These are phyloP conservation scores for Arthroderma sp. DNA, from an alignment of 2,329 filamentous ascomycete genomes.

Conservation along the genomic window DNA sequence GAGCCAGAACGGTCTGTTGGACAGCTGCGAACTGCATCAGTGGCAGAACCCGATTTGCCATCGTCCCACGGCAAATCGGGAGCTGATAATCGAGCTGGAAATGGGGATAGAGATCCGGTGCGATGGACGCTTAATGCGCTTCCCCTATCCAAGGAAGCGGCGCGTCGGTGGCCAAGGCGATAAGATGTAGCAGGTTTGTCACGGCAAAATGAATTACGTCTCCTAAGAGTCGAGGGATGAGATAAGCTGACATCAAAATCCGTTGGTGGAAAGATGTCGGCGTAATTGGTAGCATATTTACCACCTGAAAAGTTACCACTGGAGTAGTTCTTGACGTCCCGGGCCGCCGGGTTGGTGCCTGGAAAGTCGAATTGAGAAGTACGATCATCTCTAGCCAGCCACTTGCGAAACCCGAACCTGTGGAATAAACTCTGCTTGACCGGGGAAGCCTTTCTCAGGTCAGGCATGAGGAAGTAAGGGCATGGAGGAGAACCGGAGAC, in stretches of 20 bases:
- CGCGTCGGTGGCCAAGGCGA: slow-evolving; percentile 44
- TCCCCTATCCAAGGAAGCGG: slow-evolving; percentile 46
- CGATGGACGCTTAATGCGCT: slow-evolving; percentile 31
- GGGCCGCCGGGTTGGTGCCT: no score
- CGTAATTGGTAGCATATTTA: no score
- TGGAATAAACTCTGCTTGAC: slow-evolving; percentile 34
- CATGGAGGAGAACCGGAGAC: slow-evolving; percentile 24
- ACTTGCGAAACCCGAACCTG: slow-evolving; percentile 28
- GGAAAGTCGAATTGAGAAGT: slow-evolving; percentile 4
- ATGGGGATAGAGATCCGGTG: slow-evolving; percentile 29
- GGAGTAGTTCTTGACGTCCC: no score
- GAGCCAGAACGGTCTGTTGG: slow-evolving; percentile 9
- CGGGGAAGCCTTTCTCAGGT: slow-evolving; percentile 22
- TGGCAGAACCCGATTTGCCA: not conserved
- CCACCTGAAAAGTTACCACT: no score
- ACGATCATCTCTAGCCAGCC: slow-evolving; percentile 29
- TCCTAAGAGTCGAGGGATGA: slow-evolving; percentile 63
- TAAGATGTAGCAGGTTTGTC: slow-evolving; percentile 56
- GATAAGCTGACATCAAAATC: slow-evolving; percentile 64
- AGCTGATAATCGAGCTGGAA: slow-evolving; percentile 26
- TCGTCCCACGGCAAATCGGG: slow-evolving; percentile 29
- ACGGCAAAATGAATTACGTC: slow-evolving; percentile 68
- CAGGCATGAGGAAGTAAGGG: slow-evolving; percentile 22
- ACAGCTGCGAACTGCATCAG: no score
- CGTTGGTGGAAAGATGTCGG: slow-evolving; percentile 1